Conservation (phyloP, 495 filamentous ascomycete species). For the Penicillium samsonianum region DNA sequence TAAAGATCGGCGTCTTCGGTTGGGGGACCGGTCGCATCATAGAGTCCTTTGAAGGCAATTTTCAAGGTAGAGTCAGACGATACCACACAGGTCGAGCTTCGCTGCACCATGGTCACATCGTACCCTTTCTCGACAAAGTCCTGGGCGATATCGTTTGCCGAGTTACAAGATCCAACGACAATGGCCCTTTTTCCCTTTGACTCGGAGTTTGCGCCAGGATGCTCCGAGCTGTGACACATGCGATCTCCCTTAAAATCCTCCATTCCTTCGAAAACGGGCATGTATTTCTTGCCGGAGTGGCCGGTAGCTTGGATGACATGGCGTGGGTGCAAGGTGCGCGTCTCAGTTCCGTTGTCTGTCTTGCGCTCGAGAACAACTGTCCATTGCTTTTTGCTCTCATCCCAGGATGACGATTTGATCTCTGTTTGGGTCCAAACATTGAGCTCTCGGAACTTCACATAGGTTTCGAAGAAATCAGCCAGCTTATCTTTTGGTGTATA, state of each 20-base stretch:
- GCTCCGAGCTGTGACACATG: constrained; percentile 72
- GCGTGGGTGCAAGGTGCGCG: constrained; percentile 60
- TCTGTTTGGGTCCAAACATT: constrained; percentile 70
- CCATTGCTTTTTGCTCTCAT: constrained; percentile 59
- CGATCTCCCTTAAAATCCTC: constrained; percentile 54
- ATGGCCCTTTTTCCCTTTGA: constrained; percentile 64
- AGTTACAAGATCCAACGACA: constrained; percentile 80
- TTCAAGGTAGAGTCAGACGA: constrained; percentile 55
- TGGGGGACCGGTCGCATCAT: constrained; percentile 57
- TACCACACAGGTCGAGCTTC: constrained; percentile 72
- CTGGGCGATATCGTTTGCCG: constrained; percentile 79
- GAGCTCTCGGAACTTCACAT: constrained; percentile 71
- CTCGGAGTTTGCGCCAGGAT: constrained; percentile 55
- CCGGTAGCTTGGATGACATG: constrained; percentile 75
- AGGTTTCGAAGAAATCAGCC: constrained; percentile 75
- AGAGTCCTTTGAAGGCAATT: constrained; percentile 58
- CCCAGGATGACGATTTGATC: constrained; percentile 53
- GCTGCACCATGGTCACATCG: constrained; percentile 82
- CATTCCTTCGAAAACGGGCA: constrained; percentile 63
- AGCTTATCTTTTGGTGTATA: constrained; percentile 83
- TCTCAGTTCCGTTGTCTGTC: constrained; percentile 52
- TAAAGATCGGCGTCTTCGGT: constrained; percentile 66
- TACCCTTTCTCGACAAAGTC: constrained; percentile 80
- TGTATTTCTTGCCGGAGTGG: constrained; percentile 67
- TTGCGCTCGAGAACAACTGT: constrained; percentile 56